These are phyloP conservation scores for Aschersonia sp. DNA, from an alignment of 2,329 filamentous ascomycete genomes.

Conservation along the genomic window DNA sequence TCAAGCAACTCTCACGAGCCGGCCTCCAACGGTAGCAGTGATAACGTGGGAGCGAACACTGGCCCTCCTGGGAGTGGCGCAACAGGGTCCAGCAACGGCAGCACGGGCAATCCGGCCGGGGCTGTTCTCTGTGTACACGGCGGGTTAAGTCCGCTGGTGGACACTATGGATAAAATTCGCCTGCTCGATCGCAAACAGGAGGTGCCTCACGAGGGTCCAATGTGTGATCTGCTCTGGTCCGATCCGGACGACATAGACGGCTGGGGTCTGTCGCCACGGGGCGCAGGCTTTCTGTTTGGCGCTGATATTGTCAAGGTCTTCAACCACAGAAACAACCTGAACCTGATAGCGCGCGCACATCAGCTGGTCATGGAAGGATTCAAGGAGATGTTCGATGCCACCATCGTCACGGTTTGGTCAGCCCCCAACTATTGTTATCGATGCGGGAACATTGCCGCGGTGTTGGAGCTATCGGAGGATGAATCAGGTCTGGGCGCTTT, in stretches of 20 bases:
- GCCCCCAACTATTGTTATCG: constrained; percentile 95
- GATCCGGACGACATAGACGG: constrained; percentile 97
- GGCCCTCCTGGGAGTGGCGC: constrained; percentile 72
- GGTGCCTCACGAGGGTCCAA: constrained; percentile 94
- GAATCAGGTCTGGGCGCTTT: constrained; percentile 59
- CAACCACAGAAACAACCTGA: constrained; percentile 87
- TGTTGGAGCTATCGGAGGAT: constrained; percentile 85
- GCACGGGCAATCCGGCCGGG: constrained; percentile 55
- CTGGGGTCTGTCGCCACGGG: constrained; percentile 87
- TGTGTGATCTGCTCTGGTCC: constrained; percentile 97
- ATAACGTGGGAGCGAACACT: constrained; percentile 21
- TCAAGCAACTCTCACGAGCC: constrained; percentile 4
- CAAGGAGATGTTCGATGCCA: constrained; percentile 96
- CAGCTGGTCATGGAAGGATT: constrained; percentile 99
- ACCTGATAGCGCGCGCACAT: constrained; percentile 83
- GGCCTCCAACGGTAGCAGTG: constrained; percentile 8
- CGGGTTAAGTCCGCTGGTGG: constrained; percentile 79
- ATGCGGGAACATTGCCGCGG: constrained; percentile 89
- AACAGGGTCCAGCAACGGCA: constrained; percentile 50
- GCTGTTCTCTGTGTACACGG: constrained; percentile 94
- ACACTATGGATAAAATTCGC: constrained; percentile 90
- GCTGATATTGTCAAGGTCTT: constrained; percentile 92
- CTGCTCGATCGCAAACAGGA: constrained; percentile 94
- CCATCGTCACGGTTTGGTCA: constrained; percentile 97
- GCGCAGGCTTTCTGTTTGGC: constrained; percentile 90